Evolutionary conservation across 1,284 basidiomycete genomes (phyloP).

Genomic region (Bjerkandera adusta): DNA sequence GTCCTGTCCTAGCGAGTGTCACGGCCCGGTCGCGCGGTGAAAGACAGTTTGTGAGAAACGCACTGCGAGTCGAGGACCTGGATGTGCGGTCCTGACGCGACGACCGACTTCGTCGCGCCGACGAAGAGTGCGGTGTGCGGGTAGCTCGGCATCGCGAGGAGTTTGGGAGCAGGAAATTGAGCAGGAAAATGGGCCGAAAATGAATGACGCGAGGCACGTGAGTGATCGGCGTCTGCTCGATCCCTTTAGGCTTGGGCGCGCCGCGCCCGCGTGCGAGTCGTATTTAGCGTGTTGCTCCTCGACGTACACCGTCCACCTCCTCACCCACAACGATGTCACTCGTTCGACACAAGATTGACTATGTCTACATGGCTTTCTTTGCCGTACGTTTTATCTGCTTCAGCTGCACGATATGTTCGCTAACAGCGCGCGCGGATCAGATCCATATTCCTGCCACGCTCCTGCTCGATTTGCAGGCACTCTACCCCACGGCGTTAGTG

Average conservation of each 20-base stretch:
- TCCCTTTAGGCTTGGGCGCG: no score
- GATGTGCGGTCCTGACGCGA: conserved; percentile 58
- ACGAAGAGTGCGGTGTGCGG: conserved; percentile 50
- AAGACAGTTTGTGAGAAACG: conserved; percentile 14
- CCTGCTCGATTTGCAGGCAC: conserved; percentile 63
- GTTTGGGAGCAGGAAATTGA: not conserved
- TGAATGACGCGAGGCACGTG: not conserved
- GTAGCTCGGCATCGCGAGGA: conserved; percentile 20
- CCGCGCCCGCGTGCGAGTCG: not conserved
- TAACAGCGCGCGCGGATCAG: conserved; percentile 29
- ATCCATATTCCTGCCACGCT: conserved; percentile 64
- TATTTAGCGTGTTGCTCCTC: not conserved
- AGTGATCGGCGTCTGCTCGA: no score
- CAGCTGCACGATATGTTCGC: not conserved
- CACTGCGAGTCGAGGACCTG: conserved; percentile 55
- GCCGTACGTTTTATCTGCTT: conserved; percentile 36
- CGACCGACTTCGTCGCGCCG: conserved; percentile 34
- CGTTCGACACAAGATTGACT: conserved; percentile 54
- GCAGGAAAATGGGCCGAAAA: conserved; percentile 1
- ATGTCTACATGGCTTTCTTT: conserved; percentile 66
- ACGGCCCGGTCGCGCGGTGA: conserved; percentile 8
- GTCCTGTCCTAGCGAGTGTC: conserved; percentile 39
- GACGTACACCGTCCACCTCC: not conserved
- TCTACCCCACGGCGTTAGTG: conserved; percentile 55
- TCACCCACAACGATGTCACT: conserved; percentile 23